Evolutionary conservation across 192 early-diverging fungal genomes (phyloP), one percentile per base, ranked within the genome.

Genomic region (Chytriomyces sp.): DNA sequence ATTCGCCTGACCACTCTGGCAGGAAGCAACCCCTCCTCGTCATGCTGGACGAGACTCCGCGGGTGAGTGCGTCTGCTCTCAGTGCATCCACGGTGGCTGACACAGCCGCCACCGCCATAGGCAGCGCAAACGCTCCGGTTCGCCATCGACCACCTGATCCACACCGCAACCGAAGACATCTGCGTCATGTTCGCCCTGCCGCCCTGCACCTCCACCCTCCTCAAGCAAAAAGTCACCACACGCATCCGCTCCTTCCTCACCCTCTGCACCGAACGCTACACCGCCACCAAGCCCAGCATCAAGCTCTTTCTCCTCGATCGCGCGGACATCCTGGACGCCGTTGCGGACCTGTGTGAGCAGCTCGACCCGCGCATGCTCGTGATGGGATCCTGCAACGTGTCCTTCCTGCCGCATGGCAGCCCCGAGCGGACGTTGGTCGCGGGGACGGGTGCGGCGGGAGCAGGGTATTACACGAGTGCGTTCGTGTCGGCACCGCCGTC

Each of bases 41-140:
- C 37, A 26, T 19, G 10, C 38, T 72, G 34, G 70, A 72, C 40
- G 70, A 72, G 38, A 60, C 70, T 2, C 70, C 70, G 28, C 10
- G 70, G 59, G 70, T 72, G 40, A 70, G 26, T 61, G 2, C 39
- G 17, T 30, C 33, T 32, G 19, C 28, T 32, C 17, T 14, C 14
- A 58, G 17, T 25, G 19, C 12, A 14, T 31, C 31, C 25, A 17
- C 4, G 1, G 2, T 58, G 57, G 19, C 28, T 32, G 57, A 65
- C 17, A 12, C 37, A 52, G 14, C 52, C 36, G 17, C 55, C 7
- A 56, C 28, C 39, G 3, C 19, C 12, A 30, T 28, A 72, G 70
- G 70, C 70, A 8, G 70, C 70, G 30, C 70, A 72, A 60, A 72
- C 70, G 28, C 59, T 72, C 56, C 55, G 70, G 3, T 72, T 72